Base-by-base conservation (phyloP, 768 basidiomycete genomes). In the Termitomyces sp. region DNA sequence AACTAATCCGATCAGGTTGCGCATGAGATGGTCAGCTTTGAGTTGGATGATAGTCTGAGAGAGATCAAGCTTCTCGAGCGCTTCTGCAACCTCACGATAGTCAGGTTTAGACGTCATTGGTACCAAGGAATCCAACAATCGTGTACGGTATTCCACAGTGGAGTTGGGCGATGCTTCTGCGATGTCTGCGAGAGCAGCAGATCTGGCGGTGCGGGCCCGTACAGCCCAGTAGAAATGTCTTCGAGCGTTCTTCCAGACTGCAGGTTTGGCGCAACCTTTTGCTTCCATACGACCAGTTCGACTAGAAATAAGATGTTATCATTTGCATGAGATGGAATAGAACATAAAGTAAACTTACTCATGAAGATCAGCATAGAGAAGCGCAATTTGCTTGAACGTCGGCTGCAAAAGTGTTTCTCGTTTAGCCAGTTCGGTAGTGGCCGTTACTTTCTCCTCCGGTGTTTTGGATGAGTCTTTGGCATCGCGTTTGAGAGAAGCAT, bases 221-320 rank as follows among this genome's bases (percentile, higher is more conserved):
- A 92, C 79, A 40, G 90, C 84, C 94, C 94, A 97, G 74, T 96
- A 96, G 81, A 98, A 95, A 66, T 86, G 80, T 57, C 94, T 83
- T 56, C 93, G 86, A 52, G 94, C 85, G 50, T 90, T 80, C 70
- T 90, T 92, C 95, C 95, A 98, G 43, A 86, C 81, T 27, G 84
- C 78, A 18, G 91, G 79, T 57, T 87, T 88, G 7, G 95, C 95
- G 60, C 95, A 95, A 16, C 92, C 94, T 74, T 98, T 98, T 25
- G 95, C 95, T 72, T 97, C 92, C 94, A 97, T 96, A 44, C 95
- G 92, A 45, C 94, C 94, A 42, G 84, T 81, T 45, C 95, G 92
- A 71, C 94, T 96, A 64, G 54, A 55, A 52, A 40, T n/a, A 57
- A 38, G 36, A 13, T 13, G 23, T 47, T 52, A 18, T 20, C 5